Evolutionary conservation across 306 rosid genomes (phyloP).

Genomic region (Acacia confusa): DNA sequence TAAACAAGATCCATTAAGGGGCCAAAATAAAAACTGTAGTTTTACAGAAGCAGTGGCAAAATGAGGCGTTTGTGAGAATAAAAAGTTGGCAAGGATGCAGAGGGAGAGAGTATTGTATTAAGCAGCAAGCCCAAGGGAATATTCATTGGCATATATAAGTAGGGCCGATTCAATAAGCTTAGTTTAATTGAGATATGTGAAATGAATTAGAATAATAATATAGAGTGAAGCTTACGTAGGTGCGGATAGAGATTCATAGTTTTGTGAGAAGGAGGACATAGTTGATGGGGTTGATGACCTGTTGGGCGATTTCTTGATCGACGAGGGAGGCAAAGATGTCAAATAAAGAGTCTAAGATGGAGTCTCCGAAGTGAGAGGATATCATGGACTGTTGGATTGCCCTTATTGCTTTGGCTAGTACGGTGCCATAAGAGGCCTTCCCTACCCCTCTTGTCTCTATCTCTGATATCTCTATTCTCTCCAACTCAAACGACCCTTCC

Average conservation of each 20-base stretch:
- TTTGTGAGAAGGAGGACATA: conserved; percentile 65
- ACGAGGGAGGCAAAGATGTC: conserved; percentile 54
- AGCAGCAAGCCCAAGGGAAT: too few species aligned
- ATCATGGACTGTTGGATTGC: conserved; percentile 92
- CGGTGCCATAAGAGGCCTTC: conserved; percentile 55
- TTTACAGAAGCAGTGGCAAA: too few species aligned
- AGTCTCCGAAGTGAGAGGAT: conserved; percentile 69
- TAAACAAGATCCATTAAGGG: too few species aligned
- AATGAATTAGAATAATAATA: background rate
- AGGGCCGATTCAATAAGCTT: background rate
- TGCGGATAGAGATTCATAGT: conserved; percentile 11
- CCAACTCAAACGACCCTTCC: conserved; percentile 73
- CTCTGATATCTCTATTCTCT: conserved; percentile 62
- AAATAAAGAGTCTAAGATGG: conserved; percentile 66
- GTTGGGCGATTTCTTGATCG: conserved; percentile 56
- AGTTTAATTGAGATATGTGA: background rate
- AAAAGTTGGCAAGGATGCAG: too few species aligned
- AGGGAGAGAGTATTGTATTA: too few species aligned
- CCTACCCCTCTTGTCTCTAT: conserved; percentile 38
- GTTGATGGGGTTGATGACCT: conserved; percentile 64
- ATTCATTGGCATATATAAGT: too few species aligned
- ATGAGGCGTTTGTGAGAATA: too few species aligned
- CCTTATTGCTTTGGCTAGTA: conserved; percentile 72
- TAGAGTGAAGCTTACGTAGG: background rate
- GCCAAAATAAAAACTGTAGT: too few species aligned